phyloP scores from a whole-genome alignment of 225 moss, liverwort and hornwort genomes.

The Takakia lepidozioides region DNA sequence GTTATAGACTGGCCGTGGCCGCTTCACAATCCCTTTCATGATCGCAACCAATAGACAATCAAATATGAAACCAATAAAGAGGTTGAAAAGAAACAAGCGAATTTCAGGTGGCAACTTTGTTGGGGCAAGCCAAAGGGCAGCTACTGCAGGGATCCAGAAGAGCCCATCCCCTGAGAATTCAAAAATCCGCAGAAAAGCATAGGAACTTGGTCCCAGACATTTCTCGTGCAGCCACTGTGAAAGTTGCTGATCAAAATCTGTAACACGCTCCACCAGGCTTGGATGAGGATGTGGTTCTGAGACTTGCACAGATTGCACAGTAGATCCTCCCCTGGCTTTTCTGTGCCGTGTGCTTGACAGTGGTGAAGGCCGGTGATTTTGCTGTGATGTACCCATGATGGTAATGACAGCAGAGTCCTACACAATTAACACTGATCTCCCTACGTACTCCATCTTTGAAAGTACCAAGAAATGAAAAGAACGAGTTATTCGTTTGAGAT shows the following conservation, averaged over 20 bases:
- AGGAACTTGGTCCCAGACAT: constrained; percentile 23
- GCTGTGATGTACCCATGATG: too few species aligned
- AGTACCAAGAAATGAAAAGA: too few species aligned
- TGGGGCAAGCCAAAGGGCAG: constrained; percentile 56
- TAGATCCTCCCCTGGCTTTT: too few species aligned
- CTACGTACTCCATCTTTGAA: too few species aligned
- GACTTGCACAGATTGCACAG: too few species aligned
- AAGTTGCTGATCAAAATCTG: constrained; percentile 39
- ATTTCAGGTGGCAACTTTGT: constrained; percentile 25
- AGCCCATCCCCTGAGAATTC: constrained; percentile 62
- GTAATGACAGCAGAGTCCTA: too few species aligned
- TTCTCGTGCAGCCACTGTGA: constrained; percentile 49
- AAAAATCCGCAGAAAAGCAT: constrained; percentile 22
- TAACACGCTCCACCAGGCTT: constrained; percentile 9
- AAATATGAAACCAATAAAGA: constrained; percentile 54
- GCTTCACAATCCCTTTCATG: constrained; percentile 35
- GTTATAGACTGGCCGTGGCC: constrained; percentile 55
- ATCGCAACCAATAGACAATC: constrained; percentile 49
- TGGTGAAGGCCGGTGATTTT: too few species aligned
- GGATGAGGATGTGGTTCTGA: too few species aligned
- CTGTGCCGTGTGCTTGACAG: too few species aligned
- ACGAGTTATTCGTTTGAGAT: too few species aligned
- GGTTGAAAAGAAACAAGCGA: constrained; percentile 52
- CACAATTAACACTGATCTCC: too few species aligned
- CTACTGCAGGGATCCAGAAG: constrained; percentile 49